Evolutionary conservation across 495 filamentous ascomycete species (phyloP), one percentile per base, ranked within the genome.

Genomic region (Letharia columbiana): DNA sequence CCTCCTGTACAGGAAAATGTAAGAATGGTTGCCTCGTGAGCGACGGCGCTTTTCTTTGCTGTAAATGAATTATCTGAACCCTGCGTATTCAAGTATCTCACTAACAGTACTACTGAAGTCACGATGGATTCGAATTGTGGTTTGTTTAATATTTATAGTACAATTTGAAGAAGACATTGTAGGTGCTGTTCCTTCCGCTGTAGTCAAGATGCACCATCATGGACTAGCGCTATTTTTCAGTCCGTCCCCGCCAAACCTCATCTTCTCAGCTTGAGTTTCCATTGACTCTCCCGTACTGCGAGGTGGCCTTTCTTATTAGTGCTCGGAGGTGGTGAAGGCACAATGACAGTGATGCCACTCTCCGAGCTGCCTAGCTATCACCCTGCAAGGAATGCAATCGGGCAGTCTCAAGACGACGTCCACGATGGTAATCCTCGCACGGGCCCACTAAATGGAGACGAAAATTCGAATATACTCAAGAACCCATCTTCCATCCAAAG

Each of bases 401-500:
- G 37, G 15, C 45, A 67, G 35, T 31, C 52, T 37, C 57, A 64
- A 50, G 49, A 56, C 28, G 57, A 52, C 42, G 15, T 47, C 45
- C 59, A 70, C 40, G 63, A 66, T 35, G 42, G 33, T 23, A 66
- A 18, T 37, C 35, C 45, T 54, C 64, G 64, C 23, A 49, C 64
- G 17, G 33, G 15, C 5, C 52, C 47, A 47, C 64, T 37, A 37
- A 61, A 52, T 37, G 45, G 64, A 49, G 59, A 66, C 15, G 45
- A 61, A 37, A 45, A 66, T 35, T 33, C 18, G 40, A 20, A 40
- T 56, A 44, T 41, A n/a, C 59, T 64, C n/a, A 66, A 64, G 23
- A 52, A 68, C 40, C n/a, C 69, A 57, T 66, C 68, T 40, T 60
- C 67, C 50, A 68, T 75, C 68, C 63, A 82, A 67, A 82, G 83